These are phyloP conservation scores for Cantharellus cinnabarinus DNA, from an alignment of 768 basidiomycete species.

Conservation along the genomic window DNA sequence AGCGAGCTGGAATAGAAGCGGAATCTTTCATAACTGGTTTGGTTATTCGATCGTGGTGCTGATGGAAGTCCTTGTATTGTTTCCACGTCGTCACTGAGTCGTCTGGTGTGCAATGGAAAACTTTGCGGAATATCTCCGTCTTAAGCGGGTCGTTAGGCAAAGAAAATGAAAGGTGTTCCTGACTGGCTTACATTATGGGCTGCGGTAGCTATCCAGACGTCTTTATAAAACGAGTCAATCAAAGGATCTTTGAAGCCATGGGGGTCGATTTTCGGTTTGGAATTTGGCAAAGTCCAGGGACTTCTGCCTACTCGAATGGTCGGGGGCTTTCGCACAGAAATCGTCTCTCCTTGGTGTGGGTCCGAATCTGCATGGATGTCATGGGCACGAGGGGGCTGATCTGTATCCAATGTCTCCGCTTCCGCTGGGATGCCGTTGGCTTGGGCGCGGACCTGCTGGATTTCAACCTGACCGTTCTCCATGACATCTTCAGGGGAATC, in stretches of 20 bases:
- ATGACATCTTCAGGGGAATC: too few species aligned
- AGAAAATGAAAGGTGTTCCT: neutral
- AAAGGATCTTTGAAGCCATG: constrained; percentile 79
- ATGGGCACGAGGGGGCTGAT: too few species aligned
- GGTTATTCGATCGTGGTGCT: constrained; percentile 51
- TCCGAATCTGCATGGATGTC: too few species aligned
- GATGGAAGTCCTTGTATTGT: constrained; percentile 72
- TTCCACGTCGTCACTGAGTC: constrained; percentile 91
- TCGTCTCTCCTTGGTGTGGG: neutral
- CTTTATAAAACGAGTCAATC: constrained; percentile 70
- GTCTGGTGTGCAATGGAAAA: constrained; percentile 86
- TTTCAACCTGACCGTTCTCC: too few species aligned
- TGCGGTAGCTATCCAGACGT: constrained; percentile 73
- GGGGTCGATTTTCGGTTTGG: constrained; percentile 52
- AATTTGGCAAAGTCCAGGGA: constrained; percentile 41
- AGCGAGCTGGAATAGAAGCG: neutral
- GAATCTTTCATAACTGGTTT: constrained; percentile 28
- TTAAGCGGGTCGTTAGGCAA: constrained; percentile 14
- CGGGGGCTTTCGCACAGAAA: constrained; percentile 26
- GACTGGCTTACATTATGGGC: constrained; percentile 56
- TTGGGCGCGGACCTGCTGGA: too few species aligned
- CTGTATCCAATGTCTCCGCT: too few species aligned
- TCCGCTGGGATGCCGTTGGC: too few species aligned
- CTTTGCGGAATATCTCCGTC: constrained; percentile 92
- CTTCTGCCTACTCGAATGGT: constrained; percentile 30